A percentile compares a stretch with the other conserved stretches of the same genome.
These are phyloP conservation scores for Phytophthora pistaciae DNA, from an alignment of 352 stramenopile species.

Conservation along the genomic window DNA sequence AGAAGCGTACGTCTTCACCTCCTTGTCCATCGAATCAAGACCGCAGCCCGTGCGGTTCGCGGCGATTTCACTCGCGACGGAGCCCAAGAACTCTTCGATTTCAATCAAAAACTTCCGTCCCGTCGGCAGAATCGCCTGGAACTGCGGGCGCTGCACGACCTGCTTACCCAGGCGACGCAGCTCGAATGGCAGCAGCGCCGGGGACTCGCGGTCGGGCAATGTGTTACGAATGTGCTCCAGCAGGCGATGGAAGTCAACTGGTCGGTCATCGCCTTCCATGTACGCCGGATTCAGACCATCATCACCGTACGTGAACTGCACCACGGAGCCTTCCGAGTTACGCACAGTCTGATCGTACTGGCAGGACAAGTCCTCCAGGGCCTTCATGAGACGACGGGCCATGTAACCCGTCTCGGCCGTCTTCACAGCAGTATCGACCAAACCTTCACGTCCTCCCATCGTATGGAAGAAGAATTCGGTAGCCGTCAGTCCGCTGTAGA, in stretches of 20 bases:
- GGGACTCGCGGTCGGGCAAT: conserved; percentile 73
- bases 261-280: conserved; percentile 96
- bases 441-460: conserved; percentile 98
- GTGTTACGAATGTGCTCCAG: conserved; percentile 91
- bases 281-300: conserved; percentile 98
- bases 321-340: conserved; percentile 92
- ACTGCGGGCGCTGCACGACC: conserved; percentile 81
- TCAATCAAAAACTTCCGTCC: conserved; percentile 93
- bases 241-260: conserved; percentile 97
- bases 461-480: conserved; percentile 99
- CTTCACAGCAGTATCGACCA: conserved; percentile 99
- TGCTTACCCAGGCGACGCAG: conserved; percentile 88
- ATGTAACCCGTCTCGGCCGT: conserved; percentile 99
- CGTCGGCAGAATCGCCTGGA: conserved; percentile 88
- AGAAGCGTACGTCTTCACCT: conserved; percentile 70
- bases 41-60: conserved; percentile 59
- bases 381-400: conserved; percentile 98
- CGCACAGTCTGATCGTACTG: conserved; percentile 95
- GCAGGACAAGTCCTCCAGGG: conserved; percentile 97
- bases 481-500: conserved; percentile 98
- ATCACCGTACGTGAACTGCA: conserved; percentile 99
- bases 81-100: conserved; percentile 85
- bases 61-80: conserved; percentile 72
- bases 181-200: conserved; percentile 81
- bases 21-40: conserved; percentile 72